phyloP scores from a whole-genome alignment of 768 basidiomycete species.

The Rhizopogon vinicolor region DNA sequence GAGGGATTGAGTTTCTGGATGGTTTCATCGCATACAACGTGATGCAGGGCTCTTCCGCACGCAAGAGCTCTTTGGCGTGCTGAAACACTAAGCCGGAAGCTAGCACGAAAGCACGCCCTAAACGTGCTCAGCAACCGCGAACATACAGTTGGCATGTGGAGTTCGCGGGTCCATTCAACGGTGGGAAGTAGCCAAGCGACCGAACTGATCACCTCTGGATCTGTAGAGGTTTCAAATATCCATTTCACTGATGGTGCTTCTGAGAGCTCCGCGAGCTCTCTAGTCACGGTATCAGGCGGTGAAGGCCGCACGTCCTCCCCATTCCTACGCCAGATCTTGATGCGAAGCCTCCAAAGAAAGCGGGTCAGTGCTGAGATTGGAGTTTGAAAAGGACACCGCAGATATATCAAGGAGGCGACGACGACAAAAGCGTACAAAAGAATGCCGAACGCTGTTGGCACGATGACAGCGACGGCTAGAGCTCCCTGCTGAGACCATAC shows the following conservation, averaged over 20 bases:
- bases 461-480: background rate
- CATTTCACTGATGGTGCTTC: constrained; percentile 8
- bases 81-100: background rate
- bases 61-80: background rate
- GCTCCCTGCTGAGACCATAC: background rate
- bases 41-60: background rate
- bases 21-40: background rate
- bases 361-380: background rate
- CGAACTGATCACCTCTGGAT: constrained; percentile 6
- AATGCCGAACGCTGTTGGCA: background rate
- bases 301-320: too few species aligned
- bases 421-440: background rate
- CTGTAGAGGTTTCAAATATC: constrained; percentile 15
- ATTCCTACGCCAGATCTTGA: background rate
- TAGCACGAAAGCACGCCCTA: background rate
- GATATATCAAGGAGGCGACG: background rate
- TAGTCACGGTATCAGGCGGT: background rate
- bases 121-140: background rate
- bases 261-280: background rate
- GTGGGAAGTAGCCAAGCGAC: background rate
- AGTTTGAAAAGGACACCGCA: background rate
- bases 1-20: background rate
- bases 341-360: background rate
- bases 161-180: background rate
- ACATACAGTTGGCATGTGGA: background rate